These are phyloP conservation scores for Hemileccinum impolitum DNA, from an alignment of 768 basidiomycete species.

Conservation along the genomic window DNA sequence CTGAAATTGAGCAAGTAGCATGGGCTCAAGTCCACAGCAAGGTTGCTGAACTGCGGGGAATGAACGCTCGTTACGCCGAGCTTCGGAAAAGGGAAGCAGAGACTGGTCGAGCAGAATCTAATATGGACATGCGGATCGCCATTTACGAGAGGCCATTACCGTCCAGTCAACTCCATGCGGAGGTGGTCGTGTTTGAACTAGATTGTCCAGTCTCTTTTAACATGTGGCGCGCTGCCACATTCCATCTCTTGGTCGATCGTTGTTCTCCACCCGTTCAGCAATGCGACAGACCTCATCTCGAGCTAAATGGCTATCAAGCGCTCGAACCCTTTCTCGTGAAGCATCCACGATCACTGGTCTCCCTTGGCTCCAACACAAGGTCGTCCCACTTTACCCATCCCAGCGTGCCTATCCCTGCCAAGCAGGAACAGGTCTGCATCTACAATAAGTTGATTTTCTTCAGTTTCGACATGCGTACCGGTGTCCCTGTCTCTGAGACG, in stretches of 20 bases:
- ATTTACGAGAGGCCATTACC: slow-evolving; percentile 49
- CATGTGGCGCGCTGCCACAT: slow-evolving; percentile 33
- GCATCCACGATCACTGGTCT: slow-evolving; percentile 26
- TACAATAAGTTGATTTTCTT: slow-evolving; percentile 30
- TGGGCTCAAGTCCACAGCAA: slow-evolving; percentile 15
- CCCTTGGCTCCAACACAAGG: slow-evolving; percentile 21
- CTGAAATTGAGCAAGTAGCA: slow-evolving; percentile 30
- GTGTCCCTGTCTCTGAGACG: slow-evolving; percentile 11
- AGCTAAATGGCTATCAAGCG: too few species aligned
- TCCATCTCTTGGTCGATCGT: slow-evolving; percentile 34
- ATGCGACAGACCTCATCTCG: background rate
- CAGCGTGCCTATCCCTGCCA: slow-evolving; percentile 20
- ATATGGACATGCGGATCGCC: background rate
- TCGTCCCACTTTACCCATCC: slow-evolving; percentile 20
- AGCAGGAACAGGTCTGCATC: slow-evolving; percentile 17
- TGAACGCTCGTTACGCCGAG: slow-evolving; percentile 11
- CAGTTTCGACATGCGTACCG: slow-evolving; percentile 23
- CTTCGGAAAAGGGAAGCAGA: slow-evolving; percentile 19
- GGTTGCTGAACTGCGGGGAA: slow-evolving; percentile 21
- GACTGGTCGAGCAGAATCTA: too few species aligned
- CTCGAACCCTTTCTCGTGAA: background rate
- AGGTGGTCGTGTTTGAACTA: slow-evolving; percentile 41
- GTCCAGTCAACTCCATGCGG: slow-evolving; percentile 6
- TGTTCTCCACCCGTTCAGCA: slow-evolving; percentile 14
- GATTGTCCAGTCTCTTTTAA: slow-evolving; percentile 34